Evolutionary conservation across 225 moss, liverwort and hornwort genomes (phyloP), one percentile per base, ranked within the genome.

Genomic region (Bryum argenteum): DNA sequence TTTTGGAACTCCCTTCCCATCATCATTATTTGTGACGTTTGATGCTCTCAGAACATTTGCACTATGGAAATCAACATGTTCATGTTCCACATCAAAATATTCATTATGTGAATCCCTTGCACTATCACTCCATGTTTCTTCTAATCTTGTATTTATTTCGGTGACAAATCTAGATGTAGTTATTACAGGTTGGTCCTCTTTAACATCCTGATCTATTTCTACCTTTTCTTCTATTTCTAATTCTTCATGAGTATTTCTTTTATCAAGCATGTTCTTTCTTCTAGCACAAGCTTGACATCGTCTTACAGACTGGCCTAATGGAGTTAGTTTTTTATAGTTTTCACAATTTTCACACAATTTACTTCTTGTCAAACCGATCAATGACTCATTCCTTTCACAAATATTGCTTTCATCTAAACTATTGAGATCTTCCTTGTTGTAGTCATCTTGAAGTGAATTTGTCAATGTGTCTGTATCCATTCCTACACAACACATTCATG

Each of bases 231-330:
- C 41, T 43, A 1, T 58, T 51, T 20, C 22, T 4, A 28, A 10
- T 50, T 77, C 69, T 58, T 73, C 67, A 18, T 57, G 9, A 60
- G 10, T 17, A 41, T 26, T 3, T 37, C 19, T 58, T 0, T 66
- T 78, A 22, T 67, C 82, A 44, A 67, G 5, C n/a, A 63, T 8
- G 9, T 52, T 71, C 63, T 63, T 74, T 23, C 1, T 57, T 53
- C 45, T 63, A 1, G 70, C 58, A 51, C 82, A 82, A 45, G 78
- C 78, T 54, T 75, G 78, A 71, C 82, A 82, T 71, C 3, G 37
- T 24, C 78, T 75, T 58, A 56, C 10, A 6, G 62, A 70, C 7
- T 70, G 67, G 11, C 75, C 75, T 61, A 40, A 24, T 41, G 75
- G 1, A 56, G 75, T 41, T 9, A 18, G 66, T 14, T 74, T 78